phyloP scores from a whole-genome alignment of 2,329 filamentous ascomycete species.

The Colletotrichum ledebouriae region DNA sequence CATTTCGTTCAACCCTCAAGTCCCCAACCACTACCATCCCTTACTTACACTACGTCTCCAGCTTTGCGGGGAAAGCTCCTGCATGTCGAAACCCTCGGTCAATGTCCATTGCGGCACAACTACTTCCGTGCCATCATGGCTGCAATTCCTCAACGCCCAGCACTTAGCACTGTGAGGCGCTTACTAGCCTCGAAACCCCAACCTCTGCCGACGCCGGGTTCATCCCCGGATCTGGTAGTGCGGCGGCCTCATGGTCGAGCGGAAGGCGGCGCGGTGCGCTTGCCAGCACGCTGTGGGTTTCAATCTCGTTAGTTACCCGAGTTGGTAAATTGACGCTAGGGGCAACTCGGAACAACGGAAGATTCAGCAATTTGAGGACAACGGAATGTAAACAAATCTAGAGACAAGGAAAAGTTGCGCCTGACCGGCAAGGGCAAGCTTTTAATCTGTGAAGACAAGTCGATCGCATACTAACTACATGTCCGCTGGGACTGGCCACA shows the following conservation, averaged over 20 bases:
- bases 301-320: conserved; percentile 1
- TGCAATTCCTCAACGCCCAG: not conserved
- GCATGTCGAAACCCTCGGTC: conserved; percentile 19
- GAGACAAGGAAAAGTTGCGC: not conserved
- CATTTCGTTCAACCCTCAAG: conserved; percentile 8
- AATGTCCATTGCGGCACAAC: conserved; percentile 5
- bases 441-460: not conserved
- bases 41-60: conserved; percentile 8
- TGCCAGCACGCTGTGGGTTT: conserved; percentile 9
- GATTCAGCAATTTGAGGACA: not conserved
- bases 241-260: conserved; percentile 38
- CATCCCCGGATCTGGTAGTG: conserved; percentile 27
- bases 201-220: conserved; percentile 23
- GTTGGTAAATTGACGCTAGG: conserved; percentile 16
- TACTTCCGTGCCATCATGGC: too few relatives aligned
- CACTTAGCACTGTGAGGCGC: conserved; percentile 6
- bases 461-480: too few relatives aligned
- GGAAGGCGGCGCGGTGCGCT: conserved; percentile 18
- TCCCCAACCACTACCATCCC: conserved; percentile 14
- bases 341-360: conserved; percentile 28
- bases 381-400: not conserved
- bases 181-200: conserved; percentile 1
- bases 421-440: not conserved
- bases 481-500: not conserved
- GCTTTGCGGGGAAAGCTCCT: conserved; percentile 34